phyloP scores from a whole-genome alignment of 768 basidiomycete genomes.

The Suillus sp. region DNA sequence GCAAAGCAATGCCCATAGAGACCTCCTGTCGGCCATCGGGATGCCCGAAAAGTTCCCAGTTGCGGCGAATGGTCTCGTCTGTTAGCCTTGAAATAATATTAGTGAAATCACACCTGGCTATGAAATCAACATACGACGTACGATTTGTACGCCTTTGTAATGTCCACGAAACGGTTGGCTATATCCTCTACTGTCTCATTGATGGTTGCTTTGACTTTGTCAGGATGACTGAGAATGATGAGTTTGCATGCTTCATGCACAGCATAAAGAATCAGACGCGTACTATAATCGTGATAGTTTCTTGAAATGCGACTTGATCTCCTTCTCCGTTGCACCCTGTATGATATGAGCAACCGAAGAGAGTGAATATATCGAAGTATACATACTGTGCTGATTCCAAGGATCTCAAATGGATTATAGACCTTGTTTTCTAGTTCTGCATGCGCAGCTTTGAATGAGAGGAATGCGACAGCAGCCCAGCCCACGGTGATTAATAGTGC shows the following conservation, averaged over 20 bases:
- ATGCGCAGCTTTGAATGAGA: constrained; percentile 63
- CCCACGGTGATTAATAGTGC: constrained; percentile 62
- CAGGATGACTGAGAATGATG: constrained; percentile 73
- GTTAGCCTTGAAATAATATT: constrained; percentile 59
- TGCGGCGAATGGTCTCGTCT: constrained; percentile 89
- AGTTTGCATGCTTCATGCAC: constrained; percentile 10
- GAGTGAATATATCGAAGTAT: constrained; percentile 23
- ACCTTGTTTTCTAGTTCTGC: constrained; percentile 64
- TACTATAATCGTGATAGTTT: constrained; percentile 88
- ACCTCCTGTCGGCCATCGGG: constrained; percentile 97
- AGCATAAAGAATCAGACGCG: background rate
- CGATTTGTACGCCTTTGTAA: constrained; percentile 99
- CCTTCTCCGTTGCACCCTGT: constrained; percentile 76
- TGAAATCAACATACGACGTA: constrained; percentile 37
- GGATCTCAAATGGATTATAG: constrained; percentile 94
- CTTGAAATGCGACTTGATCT: constrained; percentile 95
- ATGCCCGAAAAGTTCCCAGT: constrained; percentile 87
- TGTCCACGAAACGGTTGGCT: constrained; percentile 82
- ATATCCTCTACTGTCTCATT: constrained; percentile 89
- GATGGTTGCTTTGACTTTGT: constrained; percentile 84
- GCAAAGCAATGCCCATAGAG: constrained; percentile 93
- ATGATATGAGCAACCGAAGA: constrained; percentile 10
- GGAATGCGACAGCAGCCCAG: constrained; percentile 71
- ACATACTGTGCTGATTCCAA: constrained; percentile 69
- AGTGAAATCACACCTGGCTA: constrained; percentile 5